Conservation (phyloP, 352 stramenopile species). For the Phytophthora colocasiae region DNA sequence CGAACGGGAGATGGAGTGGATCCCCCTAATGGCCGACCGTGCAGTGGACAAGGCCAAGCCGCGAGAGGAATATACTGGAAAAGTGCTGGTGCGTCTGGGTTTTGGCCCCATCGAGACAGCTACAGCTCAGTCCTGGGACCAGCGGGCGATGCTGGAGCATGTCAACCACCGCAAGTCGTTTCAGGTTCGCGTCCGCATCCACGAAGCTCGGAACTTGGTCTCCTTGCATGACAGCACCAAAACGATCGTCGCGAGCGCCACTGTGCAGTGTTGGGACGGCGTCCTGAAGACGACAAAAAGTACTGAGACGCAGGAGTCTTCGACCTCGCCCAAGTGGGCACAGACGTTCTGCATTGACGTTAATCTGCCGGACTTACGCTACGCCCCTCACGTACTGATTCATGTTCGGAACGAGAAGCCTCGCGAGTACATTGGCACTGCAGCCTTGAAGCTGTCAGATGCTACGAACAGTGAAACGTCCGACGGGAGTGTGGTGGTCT, state of each 20-base stretch:
- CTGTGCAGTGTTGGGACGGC: conserved; percentile 69
- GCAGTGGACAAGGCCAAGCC: conserved; percentile 57
- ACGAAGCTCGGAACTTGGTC: conserved; percentile 55
- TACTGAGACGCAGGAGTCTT: conserved; percentile 24
- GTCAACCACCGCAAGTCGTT: conserved; percentile 71
- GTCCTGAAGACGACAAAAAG: conserved; percentile 45
- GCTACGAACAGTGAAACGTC: conserved; percentile 10
- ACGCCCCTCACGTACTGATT: conserved; percentile 68
- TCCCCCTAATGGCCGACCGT: conserved; percentile 67
- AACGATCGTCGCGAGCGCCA: conserved; percentile 57
- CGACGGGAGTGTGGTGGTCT: conserved; percentile 42
- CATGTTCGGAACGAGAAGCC: conserved; percentile 62
- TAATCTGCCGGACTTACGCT: conserved; percentile 62
- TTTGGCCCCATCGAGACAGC: conserved; percentile 67
- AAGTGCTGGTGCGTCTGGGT: conserved; percentile 72
- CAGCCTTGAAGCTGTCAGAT: conserved; percentile 32
- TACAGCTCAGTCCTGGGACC: conserved; percentile 58
- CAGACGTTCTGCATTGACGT: conserved; percentile 78
- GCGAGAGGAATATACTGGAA: conserved; percentile 70
- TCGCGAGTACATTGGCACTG: conserved; percentile 53
- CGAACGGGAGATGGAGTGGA: conserved; percentile 54
- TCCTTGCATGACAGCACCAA: conserved; percentile 40
- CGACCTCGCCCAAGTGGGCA: conserved; percentile 50
- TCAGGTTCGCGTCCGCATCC: conserved; percentile 78
- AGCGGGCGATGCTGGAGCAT: conserved; percentile 61